Evolutionary conservation across 1,284 basidiomycete species (phyloP).

Genomic region (Boletus mariae): DNA sequence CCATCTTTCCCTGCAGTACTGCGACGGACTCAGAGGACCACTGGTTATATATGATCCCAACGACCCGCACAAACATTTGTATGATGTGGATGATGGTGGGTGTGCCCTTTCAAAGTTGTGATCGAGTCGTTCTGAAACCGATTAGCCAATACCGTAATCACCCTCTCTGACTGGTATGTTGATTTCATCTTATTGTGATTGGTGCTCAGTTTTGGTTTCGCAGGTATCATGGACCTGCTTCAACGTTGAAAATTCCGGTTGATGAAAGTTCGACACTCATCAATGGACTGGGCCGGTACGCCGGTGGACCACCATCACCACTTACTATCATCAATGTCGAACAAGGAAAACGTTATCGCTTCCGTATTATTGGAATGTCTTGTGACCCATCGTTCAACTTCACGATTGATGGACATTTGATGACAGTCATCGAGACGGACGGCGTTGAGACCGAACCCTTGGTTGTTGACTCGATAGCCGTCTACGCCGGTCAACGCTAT

Average conservation of each 20-base stretch:
- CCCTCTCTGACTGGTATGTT: slow-evolving; percentile 29
- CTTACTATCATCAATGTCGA: slow-evolving; percentile 35
- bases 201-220: neutral
- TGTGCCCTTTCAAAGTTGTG: too few relatives aligned
- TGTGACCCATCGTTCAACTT: slow-evolving; percentile 16
- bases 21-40: slow-evolving; percentile 42
- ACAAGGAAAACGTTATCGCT: slow-evolving; percentile 28
- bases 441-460: too few relatives aligned
- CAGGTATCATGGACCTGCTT: slow-evolving; percentile 18
- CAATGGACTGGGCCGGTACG: neutral
- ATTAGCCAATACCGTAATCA: too few relatives aligned
- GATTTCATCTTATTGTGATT: neutral
- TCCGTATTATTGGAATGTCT: slow-evolving; percentile 34
- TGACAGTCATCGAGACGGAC: too few relatives aligned
- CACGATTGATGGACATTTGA: too few relatives aligned
- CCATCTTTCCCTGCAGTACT: slow-evolving; percentile 33
- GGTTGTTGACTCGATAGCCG: too few relatives aligned
- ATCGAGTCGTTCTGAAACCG: too few relatives aligned
- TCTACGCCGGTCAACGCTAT: slow-evolving; percentile 32
- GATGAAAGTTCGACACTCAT: slow-evolving; percentile 1
- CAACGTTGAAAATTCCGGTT: slow-evolving; percentile 3
- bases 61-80: slow-evolving; percentile 20
- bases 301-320: slow-evolving; percentile 27
- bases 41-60: slow-evolving; percentile 45
- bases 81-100: too few relatives aligned